Base-by-base conservation (phyloP, 2,329 filamentous ascomycete genomes). In the Coleophoma crateriformis region DNA sequence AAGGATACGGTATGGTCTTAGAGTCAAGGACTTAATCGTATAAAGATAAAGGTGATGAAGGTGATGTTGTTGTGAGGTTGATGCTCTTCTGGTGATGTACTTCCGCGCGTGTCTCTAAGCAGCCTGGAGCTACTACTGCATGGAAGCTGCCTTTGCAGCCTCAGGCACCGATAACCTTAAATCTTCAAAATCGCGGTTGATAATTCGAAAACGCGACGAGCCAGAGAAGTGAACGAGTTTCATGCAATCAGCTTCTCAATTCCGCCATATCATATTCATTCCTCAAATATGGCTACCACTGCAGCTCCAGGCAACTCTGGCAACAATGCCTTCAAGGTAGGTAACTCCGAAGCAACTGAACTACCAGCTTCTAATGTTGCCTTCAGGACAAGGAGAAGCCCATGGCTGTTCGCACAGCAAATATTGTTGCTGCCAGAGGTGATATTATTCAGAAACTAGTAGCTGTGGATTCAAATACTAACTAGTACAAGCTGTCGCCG, bases 381-480 rank as follows among this genome's bases (percentile, higher is more conserved):
- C 47, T 60, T 46, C 60, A 85, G 82, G 81, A 85, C 67, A 99
- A 96, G 83, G 94, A 96, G 77, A 99, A 99, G 89, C 94, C 94
- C 61, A 86, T 94, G 78, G 94, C 94, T 59, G 94, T 99, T 58
- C 87, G 94, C 62, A 91, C 88, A 58, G 88, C 89, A 66, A 99
- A 99, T 74, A 97, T 99, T 71, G 87, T 96, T 66, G 94, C 94
- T 62, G 94, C 94, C 63, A 84, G 92, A 89, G 90, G 90, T 92
- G 79, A 61, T 74, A 56, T 35, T 47, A 33, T 35, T 45, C 35
- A 15, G 41, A 32, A 46, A 43, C 33, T 47, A 42, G 45, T 37
- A 45, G 35, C 46, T 27, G 34, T 52, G 46, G 40, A 54, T 59
- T 38, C 8, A 10, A 27, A 27, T 57, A 49, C 61, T 63, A 49